These are phyloP conservation scores for Aspergillus bombycis DNA, from an alignment of 2,329 filamentous ascomycete genomes.

Conservation along the genomic window DNA sequence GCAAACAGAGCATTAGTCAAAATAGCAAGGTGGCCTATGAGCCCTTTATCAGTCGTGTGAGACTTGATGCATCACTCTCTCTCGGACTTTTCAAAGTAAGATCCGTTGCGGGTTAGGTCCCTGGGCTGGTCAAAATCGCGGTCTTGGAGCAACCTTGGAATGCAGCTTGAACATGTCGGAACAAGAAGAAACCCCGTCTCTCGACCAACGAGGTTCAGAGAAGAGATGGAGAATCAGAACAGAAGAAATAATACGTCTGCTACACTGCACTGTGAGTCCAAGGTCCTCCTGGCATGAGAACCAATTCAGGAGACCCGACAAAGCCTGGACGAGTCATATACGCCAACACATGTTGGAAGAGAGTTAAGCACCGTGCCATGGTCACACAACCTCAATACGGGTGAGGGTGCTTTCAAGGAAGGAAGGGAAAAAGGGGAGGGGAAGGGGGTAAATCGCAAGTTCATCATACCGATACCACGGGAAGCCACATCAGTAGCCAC, in stretches of 20 bases:
- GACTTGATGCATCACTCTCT: slow-evolving; percentile 64
- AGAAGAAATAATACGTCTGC: slow-evolving; percentile 62
- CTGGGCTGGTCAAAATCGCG: slow-evolving; percentile 61
- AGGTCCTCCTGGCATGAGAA: slow-evolving; percentile 81
- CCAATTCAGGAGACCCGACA: slow-evolving; percentile 73
- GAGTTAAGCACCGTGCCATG: slow-evolving; percentile 81
- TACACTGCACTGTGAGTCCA: slow-evolving; percentile 77
- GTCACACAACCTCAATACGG: slow-evolving; percentile 61
- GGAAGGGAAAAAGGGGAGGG: slow-evolving; percentile 29
- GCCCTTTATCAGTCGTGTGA: slow-evolving; percentile 63
- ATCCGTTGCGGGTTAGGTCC: slow-evolving; percentile 52
- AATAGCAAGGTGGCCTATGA: slow-evolving; percentile 47
- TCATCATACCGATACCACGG: slow-evolving; percentile 99
- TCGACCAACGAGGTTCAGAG: slow-evolving; percentile 64
- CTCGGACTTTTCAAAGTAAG: slow-evolving; percentile 51
- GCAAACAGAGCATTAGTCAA: slow-evolving; percentile 61
- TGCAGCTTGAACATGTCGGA: slow-evolving; percentile 70
- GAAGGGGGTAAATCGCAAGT: slow-evolving; percentile 54
- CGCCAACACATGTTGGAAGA: slow-evolving; percentile 79
- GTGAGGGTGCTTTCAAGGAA: slow-evolving; percentile 44
- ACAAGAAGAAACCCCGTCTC: slow-evolving; percentile 68
- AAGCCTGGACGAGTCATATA: slow-evolving; percentile 91
- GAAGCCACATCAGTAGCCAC: slow-evolving; percentile 99
- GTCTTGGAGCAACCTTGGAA: slow-evolving; percentile 71
- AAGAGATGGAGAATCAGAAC: slow-evolving; percentile 73